A percentile compares a stretch with the other conserved stretches of the same genome.
phyloP scores from a whole-genome alignment of 768 basidiomycete species.

The Psilocybe cyanescens region DNA sequence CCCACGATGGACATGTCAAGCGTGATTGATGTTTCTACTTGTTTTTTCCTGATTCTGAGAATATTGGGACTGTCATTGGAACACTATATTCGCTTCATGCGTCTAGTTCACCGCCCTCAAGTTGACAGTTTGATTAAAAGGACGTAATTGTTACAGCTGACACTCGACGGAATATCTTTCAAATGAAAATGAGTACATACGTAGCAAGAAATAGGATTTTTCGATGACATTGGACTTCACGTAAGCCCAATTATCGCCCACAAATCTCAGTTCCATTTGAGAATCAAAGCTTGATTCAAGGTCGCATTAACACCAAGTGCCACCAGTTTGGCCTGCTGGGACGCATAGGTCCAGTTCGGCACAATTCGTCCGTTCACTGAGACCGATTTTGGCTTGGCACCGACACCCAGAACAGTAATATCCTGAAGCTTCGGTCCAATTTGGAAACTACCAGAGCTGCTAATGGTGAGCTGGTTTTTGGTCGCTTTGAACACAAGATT shows the following conservation, averaged over 20 bases:
- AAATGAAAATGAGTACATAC: too few species aligned
- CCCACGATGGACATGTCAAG: background rate
- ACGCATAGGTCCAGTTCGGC: slow-evolving; percentile 42
- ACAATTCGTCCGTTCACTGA: slow-evolving; percentile 38
- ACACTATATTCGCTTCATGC: background rate
- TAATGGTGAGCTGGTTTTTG: slow-evolving; percentile 39
- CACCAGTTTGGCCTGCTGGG: slow-evolving; percentile 43
- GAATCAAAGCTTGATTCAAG: slow-evolving; percentile 39
- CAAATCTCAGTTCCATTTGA: slow-evolving; percentile 28
- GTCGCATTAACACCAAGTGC: slow-evolving; percentile 39
- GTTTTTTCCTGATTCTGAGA: too few species aligned
- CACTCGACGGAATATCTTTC: too few species aligned
- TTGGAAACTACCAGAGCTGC: slow-evolving; percentile 41
- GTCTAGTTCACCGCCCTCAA: too few species aligned
- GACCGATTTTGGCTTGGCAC: slow-evolving; percentile 41
- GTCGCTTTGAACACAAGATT: slow-evolving; percentile 48
- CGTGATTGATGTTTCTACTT: background rate
- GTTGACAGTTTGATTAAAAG: too few species aligned
- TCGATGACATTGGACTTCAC: too few species aligned
- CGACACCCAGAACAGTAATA: slow-evolving; percentile 63
- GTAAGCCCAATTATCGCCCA: background rate
- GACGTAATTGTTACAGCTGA: too few species aligned
- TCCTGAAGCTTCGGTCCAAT: slow-evolving; percentile 51
- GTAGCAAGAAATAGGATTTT: too few species aligned
- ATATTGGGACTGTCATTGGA: too few species aligned